Evolutionary conservation across 768 basidiomycete genomes (phyloP).

Genomic region (Lyophyllum decastes): DNA sequence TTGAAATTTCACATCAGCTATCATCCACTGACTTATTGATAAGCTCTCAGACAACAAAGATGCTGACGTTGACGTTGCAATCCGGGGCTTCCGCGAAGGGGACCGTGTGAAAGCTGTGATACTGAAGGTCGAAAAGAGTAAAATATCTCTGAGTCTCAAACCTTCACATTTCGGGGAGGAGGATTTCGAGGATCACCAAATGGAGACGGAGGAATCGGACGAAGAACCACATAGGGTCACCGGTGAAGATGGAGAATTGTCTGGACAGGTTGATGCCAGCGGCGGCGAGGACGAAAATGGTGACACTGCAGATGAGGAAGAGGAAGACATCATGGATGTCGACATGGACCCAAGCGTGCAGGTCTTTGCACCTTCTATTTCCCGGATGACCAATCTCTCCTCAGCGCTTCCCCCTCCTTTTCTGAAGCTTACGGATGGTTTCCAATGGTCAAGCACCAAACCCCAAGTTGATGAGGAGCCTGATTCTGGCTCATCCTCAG

Average conservation of each 20-base stretch:
- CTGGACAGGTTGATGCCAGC: constrained; percentile 24
- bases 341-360: constrained; percentile 38
- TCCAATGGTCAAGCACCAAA: constrained; percentile 65
- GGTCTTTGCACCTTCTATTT: constrained; percentile 17
- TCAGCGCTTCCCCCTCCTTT: constrained; percentile 28
- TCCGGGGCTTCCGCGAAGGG: constrained; percentile 82
- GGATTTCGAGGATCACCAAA: constrained; percentile 48
- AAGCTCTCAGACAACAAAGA: constrained; percentile 89
- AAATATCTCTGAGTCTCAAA: constrained; percentile 85
- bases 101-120: constrained; percentile 84
- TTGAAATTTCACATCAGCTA: background rate
- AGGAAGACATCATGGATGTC: constrained; percentile 45
- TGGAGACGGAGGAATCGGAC: constrained; percentile 25
- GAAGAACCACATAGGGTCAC: constrained; percentile 31
- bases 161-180: constrained; percentile 81
- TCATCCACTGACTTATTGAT: too few species aligned
- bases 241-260: constrained; percentile 22
- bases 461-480: constrained; percentile 39
- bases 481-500: constrained; percentile 43
- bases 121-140: constrained; percentile 70
- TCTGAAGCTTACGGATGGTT: constrained; percentile 61
- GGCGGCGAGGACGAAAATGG: constrained; percentile 19
- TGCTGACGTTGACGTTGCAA: constrained; percentile 75
- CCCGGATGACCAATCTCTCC: constrained; percentile 4
- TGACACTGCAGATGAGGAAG: constrained; percentile 29